A percentile compares a stretch with the other conserved stretches of the same genome.
Conservation (phyloP, 805 yeast species). For the Gaillardinia entomophila region DNA sequence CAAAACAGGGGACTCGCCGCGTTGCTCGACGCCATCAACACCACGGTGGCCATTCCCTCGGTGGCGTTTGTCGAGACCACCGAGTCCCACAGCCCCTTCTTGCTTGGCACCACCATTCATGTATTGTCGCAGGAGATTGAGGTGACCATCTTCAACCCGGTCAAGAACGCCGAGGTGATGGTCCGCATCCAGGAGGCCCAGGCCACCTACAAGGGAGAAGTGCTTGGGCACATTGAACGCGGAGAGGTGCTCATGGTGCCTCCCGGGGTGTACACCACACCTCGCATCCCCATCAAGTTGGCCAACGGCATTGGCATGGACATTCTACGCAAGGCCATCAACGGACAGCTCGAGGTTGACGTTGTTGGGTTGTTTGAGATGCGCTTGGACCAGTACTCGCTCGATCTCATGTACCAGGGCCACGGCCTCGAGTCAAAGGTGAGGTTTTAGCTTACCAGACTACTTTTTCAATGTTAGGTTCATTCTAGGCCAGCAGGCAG, state of each 20-base stretch:
- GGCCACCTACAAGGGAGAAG: slow-evolving; percentile 42
- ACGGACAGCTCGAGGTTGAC: slow-evolving; percentile 45
- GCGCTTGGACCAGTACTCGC: slow-evolving; percentile 30
- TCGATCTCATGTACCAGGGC: slow-evolving; percentile 43
- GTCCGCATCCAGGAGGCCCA: slow-evolving; percentile 39
- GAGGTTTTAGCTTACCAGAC: slow-evolving; percentile 15
- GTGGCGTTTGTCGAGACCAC: slow-evolving; percentile 7
- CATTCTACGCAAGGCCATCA: slow-evolving; percentile 43
- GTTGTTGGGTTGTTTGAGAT: slow-evolving; percentile 40
- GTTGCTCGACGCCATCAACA: slow-evolving; percentile 32
- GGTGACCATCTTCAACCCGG: slow-evolving; percentile 49
- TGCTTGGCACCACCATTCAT: slow-evolving; percentile 48
- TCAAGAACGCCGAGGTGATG: slow-evolving; percentile 39
- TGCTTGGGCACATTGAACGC: slow-evolving; percentile 40
- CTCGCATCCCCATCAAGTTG: slow-evolving; percentile 44
- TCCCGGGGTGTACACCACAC: slow-evolving; percentile 49
- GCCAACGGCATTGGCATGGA: slow-evolving; percentile 44
- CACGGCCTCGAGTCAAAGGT: slow-evolving; percentile 38
- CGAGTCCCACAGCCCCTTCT: slow-evolving; percentile 27
- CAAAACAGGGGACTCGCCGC: slow-evolving; percentile 17
- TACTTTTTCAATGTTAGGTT: no score
- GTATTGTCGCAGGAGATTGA: slow-evolving; percentile 50
- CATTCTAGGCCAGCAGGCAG: no score
- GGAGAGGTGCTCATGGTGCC: slow-evolving; percentile 40
- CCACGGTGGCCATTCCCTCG: slow-evolving; percentile 18